Evolutionary conservation across 305 asterid genomes (phyloP).

Genomic region (Rubia tinctorum): DNA sequence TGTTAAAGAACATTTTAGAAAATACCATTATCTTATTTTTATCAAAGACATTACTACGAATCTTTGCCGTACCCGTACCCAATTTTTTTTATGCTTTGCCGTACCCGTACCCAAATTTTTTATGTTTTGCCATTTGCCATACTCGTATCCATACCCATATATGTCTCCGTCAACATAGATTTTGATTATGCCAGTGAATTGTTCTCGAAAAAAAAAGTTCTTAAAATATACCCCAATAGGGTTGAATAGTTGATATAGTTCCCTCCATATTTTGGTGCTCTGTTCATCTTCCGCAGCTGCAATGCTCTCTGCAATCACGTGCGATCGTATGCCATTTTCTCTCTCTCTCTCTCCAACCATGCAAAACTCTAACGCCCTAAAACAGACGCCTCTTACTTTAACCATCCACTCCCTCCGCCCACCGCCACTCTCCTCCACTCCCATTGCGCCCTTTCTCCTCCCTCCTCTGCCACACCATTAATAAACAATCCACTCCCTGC

Average conservation of each 20-base stretch:
- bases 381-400: slow-evolving; percentile 36
- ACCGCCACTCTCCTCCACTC: neutral
- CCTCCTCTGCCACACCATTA: slow-evolving; percentile 11
- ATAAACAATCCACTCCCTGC: neutral
- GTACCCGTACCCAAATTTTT: too few species aligned
- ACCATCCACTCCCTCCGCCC: slow-evolving; percentile 14
- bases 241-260: neutral
- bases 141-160: too few species aligned
- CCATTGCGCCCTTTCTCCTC: neutral
- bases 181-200: too few species aligned
- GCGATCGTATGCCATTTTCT: neutral
- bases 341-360: slow-evolving; percentile 6
- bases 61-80: too few species aligned
- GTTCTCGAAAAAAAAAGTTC: too few species aligned
- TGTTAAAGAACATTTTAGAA: too few species aligned
- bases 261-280: slow-evolving; percentile 1
- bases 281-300: slow-evolving; percentile 8
- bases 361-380: slow-evolving; percentile 1
- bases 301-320: slow-evolving; percentile 7
- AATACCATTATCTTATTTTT: too few species aligned
- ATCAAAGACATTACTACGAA: too few species aligned
- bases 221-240: neutral
- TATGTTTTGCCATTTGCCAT: too few species aligned
- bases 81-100: too few species aligned
- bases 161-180: too few species aligned